These are phyloP conservation scores for Penicillium salamii DNA, from an alignment of 495 filamentous ascomycete species.

Conservation along the genomic window DNA sequence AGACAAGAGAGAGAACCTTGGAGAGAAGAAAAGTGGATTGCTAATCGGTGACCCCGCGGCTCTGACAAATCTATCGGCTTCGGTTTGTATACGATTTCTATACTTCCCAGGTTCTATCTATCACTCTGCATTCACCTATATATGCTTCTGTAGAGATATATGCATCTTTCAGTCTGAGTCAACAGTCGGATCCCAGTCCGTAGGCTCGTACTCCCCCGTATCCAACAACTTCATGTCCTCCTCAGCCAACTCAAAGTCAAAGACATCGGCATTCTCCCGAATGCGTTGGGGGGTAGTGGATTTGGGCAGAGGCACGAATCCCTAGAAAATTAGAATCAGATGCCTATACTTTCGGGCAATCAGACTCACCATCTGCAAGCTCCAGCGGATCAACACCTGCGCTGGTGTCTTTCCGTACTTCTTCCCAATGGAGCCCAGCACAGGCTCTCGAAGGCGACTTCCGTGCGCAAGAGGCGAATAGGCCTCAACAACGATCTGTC, in stretches of 20 bases:
- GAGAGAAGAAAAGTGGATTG: not conserved
- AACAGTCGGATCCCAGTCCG: constrained; percentile 61
- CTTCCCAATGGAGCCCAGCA: constrained; percentile 55
- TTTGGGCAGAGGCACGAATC: constrained; percentile 63
- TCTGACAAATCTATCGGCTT: constrained; percentile 21
- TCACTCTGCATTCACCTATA: no score
- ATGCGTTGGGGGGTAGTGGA: constrained; percentile 56
- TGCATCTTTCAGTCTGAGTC: constrained; percentile 35
- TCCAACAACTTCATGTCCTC: constrained; percentile 57
- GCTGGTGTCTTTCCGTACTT: constrained; percentile 72
- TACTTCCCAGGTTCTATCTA: no score
- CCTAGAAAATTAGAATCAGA: constrained; percentile 27
- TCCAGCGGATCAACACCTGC: constrained; percentile 82
- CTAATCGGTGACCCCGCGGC: constrained; percentile 3
- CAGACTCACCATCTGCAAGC: constrained; percentile 61
- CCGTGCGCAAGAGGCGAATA: constrained; percentile 76
- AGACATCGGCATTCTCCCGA: constrained; percentile 71
- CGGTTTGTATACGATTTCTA: not conserved
- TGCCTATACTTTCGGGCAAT: not conserved
- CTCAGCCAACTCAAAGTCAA: constrained; percentile 71
- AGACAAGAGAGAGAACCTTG: not conserved
- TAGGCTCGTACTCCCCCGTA: constrained; percentile 57
- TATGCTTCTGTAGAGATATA: no score
- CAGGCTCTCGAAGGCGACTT: constrained; percentile 57
- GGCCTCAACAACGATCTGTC: constrained; percentile 71